Evolutionary conservation across 2,329 filamentous ascomycete genomes (phyloP).

Genomic region (Penicillium sp.): DNA sequence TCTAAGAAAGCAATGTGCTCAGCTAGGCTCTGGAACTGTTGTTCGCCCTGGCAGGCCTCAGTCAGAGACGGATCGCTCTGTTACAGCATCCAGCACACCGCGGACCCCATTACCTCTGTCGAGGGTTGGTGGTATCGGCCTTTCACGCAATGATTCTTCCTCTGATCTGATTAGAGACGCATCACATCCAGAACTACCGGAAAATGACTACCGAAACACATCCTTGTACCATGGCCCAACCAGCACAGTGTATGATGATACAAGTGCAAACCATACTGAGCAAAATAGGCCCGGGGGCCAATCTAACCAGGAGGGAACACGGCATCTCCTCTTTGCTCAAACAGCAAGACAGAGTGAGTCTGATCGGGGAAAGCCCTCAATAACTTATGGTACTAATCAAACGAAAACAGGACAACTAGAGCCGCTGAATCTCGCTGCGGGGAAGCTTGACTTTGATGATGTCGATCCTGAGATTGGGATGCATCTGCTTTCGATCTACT

Average conservation of each 20-base stretch:
- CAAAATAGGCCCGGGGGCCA: constrained; percentile 1
- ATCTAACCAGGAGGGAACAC: constrained; percentile 19
- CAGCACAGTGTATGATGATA: constrained; percentile 27
- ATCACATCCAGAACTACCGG: constrained; percentile 23
- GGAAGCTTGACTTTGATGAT: constrained; percentile 58
- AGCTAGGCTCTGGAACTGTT: not conserved
- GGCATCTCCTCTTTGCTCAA: constrained; percentile 25
- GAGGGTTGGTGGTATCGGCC: constrained; percentile 2
- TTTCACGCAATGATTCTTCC: constrained; percentile 10
- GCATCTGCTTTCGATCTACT: constrained; percentile 55
- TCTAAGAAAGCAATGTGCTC: constrained; percentile 19
- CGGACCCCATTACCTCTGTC: constrained; percentile 1
- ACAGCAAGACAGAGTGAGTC: constrained; percentile 27
- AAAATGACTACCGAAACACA: constrained; percentile 15
- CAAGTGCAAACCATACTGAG: constrained; percentile 9
- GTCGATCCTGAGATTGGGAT: constrained; percentile 56
- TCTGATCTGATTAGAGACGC: constrained; percentile 9
- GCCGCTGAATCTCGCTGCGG: constrained; percentile 48
- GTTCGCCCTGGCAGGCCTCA: not conserved
- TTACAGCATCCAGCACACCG: constrained; percentile 8
- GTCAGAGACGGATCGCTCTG: constrained; percentile 6
- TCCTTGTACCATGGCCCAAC: constrained; percentile 28
- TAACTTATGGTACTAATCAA: not conserved
- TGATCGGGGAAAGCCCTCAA: constrained; percentile 1
- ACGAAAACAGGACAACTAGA: constrained; percentile 52